Evolutionary conservation across 164 flowering plant genomes (phyloP), one percentile per base, ranked within the genome.

Genomic region (Nelumbo lutea): DNA sequence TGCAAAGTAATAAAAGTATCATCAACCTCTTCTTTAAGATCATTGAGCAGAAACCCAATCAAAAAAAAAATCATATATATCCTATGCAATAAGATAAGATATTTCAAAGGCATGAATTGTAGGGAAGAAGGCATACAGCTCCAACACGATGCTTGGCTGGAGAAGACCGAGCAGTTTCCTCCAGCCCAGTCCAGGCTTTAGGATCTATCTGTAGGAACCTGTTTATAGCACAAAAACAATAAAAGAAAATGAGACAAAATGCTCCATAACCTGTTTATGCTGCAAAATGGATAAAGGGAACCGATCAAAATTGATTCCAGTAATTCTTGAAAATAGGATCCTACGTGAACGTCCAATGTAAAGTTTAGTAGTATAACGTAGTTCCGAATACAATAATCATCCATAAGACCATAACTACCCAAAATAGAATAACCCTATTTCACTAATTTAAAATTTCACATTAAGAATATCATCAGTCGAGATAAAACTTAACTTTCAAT

Each of bases 151-250:
- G 82, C 64, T 76, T 86, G 42, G 85, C 87, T 1, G 76, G 68
- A 67, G 85, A 67, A 65, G 82, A 71, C 1, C 78, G 81, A 1
- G 88, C 89, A 40, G 97, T 88, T 78, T 93, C 97, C 80, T 93
- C 93, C 15, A 93, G 86, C 70, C 97, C 98, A 67, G 64, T 58
- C 98, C 98, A 93, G 3, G 96, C 93, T 2, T 55, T 62, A 10
- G 81, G 42, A 43, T 89, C 92, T 44, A 93, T 85, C 68, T 85
- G 87, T 15, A 93, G 77, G 75, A 78, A 76, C 74, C 98, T 93
- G 69, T 67, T 59, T 7, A 43, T 51, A 14, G 40, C 27, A 3
- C 4, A 50, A n/a, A 63, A 64, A 2, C 40, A 14, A 62, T 43
- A 43, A 67, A 27, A 39, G 15, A 51, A 15, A 72, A 53, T 61